Evolutionary conservation across 192 early-diverging fungal genomes (phyloP).

Genomic region (Spizellomyces punctatus): DNA sequence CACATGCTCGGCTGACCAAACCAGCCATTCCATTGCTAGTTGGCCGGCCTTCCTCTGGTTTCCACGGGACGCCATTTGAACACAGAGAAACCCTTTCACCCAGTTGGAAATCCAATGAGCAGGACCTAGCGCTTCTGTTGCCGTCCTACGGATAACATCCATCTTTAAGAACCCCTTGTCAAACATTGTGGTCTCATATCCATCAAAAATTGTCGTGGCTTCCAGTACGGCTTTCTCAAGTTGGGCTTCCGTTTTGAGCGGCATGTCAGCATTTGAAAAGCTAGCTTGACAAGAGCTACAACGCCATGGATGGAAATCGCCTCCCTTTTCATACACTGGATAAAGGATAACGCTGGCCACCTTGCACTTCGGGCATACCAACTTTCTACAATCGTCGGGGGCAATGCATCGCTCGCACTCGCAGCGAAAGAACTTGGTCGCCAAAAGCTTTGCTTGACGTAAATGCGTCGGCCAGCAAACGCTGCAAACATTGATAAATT

Average conservation of each 20-base stretch:
- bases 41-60: neutral
- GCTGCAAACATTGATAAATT: neutral
- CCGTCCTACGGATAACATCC: constrained; percentile 1
- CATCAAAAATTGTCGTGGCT: constrained; percentile 8
- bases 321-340: neutral
- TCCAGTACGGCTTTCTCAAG: constrained; percentile 13
- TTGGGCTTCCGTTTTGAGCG: neutral
- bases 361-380: constrained; percentile 17
- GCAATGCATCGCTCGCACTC: constrained; percentile 22
- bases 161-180: neutral
- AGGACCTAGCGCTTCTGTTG: constrained; percentile 1
- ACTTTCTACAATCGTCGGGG: constrained; percentile 1
- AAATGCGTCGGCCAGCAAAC: constrained; percentile 23
- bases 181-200: neutral
- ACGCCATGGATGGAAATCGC: neutral
- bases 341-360: neutral
- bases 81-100: constrained; percentile 6
- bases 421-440: constrained; percentile 29
- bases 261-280: neutral
- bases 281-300: neutral
- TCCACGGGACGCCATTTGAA: neutral
- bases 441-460: constrained; percentile 9
- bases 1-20: neutral
- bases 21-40: constrained; percentile 1
- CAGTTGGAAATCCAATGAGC: neutral